Evolutionary conservation across 129 eudicot genomes (phyloP).

Genomic region (Arctium lappa): DNA sequence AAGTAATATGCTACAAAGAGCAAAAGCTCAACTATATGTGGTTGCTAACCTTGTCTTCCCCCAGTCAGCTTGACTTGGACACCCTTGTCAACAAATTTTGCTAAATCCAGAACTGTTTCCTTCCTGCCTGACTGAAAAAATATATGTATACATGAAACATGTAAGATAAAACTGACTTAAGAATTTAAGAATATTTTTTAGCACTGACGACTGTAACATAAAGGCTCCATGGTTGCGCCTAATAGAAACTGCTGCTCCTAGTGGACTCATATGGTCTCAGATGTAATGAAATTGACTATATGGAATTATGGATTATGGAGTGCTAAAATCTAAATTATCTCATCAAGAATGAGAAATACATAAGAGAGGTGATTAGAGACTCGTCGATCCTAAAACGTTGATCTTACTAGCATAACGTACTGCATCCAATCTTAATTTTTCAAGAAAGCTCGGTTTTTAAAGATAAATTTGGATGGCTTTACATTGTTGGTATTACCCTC

Average conservation of each 20-base stretch:
- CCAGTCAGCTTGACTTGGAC: constrained; percentile 99
- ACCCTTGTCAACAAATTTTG: constrained; percentile 97
- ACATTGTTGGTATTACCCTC: background rate
- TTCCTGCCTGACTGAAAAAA: constrained; percentile 84
- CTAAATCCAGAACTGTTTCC: constrained; percentile 94
- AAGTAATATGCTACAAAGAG: background rate
- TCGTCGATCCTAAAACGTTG: background rate
- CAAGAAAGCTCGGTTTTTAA: background rate
- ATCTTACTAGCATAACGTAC: constrained; percentile 6
- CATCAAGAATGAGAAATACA: background rate
- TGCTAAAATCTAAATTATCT: background rate
- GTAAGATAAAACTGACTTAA: constrained; percentile 4
- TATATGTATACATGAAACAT: background rate
- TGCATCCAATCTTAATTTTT: constrained; percentile 1
- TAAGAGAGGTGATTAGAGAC: background rate
- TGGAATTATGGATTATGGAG: too few species aligned
- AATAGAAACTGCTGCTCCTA: background rate
- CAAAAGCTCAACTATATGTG: background rate
- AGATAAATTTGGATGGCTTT: background rate
- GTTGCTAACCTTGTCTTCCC: constrained; percentile 84
- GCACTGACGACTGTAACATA: background rate
- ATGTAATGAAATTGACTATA: background rate
- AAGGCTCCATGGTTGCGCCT: constrained; percentile 1
- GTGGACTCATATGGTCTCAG: background rate
- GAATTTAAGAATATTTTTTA: background rate